Evolutionary conservation across 2,329 filamentous ascomycete species (phyloP), one percentile per base, ranked within the genome.

Genomic region (Pseudovirgaria hyperparasitica): DNA sequence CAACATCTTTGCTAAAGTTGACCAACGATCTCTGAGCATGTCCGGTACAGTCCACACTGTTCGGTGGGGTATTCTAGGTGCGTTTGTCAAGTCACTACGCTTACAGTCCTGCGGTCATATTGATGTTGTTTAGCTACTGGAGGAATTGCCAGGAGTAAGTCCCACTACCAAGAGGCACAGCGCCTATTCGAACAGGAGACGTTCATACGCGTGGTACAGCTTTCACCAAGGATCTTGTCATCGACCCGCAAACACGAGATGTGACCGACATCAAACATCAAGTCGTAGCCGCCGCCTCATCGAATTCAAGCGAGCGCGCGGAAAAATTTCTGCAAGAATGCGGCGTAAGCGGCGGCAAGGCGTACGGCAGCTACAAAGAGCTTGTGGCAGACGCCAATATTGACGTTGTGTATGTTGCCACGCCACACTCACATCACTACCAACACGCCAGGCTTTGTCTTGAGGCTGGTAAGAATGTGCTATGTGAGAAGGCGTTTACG

Each of bases 351-450:
- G 64, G 71, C 6, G 76, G 78, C 31, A 71, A 71, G 41, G 67
- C 76, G 7, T 92, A 92, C 48, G 81, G 78, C 32, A 82, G 76
- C 8, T 93, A 93, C 55, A 67, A 75, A 35, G 80, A 85, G 49
- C 69, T 93, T 16, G 82, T 87, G 15, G 67, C 70, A 26, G 82
- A 92, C 49, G 61, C 76, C 5, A 69, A 82, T 42, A 70, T 92
- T 39, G 81, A 92, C 52, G 81, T 92, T 41, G 58, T 93, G 57
- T 93, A 92, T 54, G 72, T 93, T 30, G 84, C 82, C 14, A 92
- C 85, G 4, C 85, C 85, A 10, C 85, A 92, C 60, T 86, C 80
- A 42, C 85, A 92, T 54, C 85, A 93, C 61, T 92, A 86, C 61
- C 82, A 92, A 53, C 87, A 93, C 57, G 70, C 73, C 37, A 82